Base-by-base conservation (phyloP, 208 protist species). In the Trypanosoma rangeli region DNA sequence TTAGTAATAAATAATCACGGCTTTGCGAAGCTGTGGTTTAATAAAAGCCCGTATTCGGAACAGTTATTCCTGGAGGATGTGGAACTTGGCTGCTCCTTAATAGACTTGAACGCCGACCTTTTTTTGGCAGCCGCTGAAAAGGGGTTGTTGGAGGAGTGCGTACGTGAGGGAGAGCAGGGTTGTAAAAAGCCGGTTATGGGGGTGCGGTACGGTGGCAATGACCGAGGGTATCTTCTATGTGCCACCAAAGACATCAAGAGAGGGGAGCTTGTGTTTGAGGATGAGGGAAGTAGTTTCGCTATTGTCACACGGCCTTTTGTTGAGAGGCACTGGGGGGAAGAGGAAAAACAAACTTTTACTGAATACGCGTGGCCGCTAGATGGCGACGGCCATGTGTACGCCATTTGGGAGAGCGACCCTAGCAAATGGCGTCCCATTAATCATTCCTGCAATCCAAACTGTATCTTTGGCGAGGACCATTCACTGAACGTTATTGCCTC, bases 281-380 rank as follows among this genome's bases (percentile, higher is more conserved):
- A 95, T 68, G 90, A 95, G 55, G 77, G 85, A 66, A 73, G 82
- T 57, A 88, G 68, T 70, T 92, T 95, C 60, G 65, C 87, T 13
- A 58, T 95, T 52, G 86, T 93, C 16, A 95, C 90, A 0, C 57
- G 76, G 9, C 82, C 83, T 12, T 78, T 89, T 68, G 90, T 95
- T 18, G 75, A 86, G 61, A 55, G 53, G 54, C 42, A 80, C 29
- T 95, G 90, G 87, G 74, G 76, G 39, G 57, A 15, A 0, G 78
- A 80, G 26, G 49, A 78, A 33, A 85, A 86, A 70, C 69, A 71
- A 37, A 78, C 78, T 31, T 95, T 95, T 73, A 78, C 77, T n/a
- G 84, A 92, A 73, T 96, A 94, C 76, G 88, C 91, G n/a, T 96
- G 91, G 91, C 91, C 91, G 0, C 72, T 96, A 24, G 86, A 93